Evolutionary conservation across 345 rosid genomes (phyloP), one percentile per base, ranked within the genome.

Genomic region (Pistacia integerrima): DNA sequence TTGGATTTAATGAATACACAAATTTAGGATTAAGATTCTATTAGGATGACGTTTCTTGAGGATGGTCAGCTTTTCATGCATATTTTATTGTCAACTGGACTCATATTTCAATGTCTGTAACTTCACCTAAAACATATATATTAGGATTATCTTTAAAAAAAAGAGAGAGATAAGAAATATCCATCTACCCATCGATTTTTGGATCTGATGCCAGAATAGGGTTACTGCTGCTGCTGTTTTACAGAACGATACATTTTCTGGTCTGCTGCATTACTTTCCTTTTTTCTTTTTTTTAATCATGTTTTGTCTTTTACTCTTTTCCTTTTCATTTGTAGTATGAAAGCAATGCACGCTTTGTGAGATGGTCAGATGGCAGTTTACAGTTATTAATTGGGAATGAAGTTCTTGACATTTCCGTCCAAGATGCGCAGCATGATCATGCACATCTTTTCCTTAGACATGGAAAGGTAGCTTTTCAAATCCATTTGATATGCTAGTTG

Each of bases 361-460:
- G 92, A 89, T 96, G 99, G 99, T 96, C 99, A 76, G 98, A 96
- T 90, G 99, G 97, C 73, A 96, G 98, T 78, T 82, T 96, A 51
- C 99, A 96, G 92, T 83, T 96, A 76, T 73, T 92, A 83, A 88
- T 96, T 80, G 99, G 99, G 73, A 96, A 92, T 78, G 99, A 96
- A 90, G 98, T 96, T 83, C 98, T 96, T 74, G 97, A 96, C 84
- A 90, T 93, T 82, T 90, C 99, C 41, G 97, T 88, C 80, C 99
- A 94, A 85, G 94, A 89, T 84, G 97, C 97, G 4, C 84, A 85
- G 59, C 97, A 90, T 83, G 99, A 96, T 82, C 94, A 96, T 74
- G 81, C 93, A 77, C 99, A 96, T 83, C 98, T 96, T 79, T 96
- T 93, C 77, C 87, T 93, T 74, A 87, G 96, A 76, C 99, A 96